Evolutionary conservation across 2,329 filamentous ascomycete species (phyloP).

Genomic region (Diplocarpon mali): DNA sequence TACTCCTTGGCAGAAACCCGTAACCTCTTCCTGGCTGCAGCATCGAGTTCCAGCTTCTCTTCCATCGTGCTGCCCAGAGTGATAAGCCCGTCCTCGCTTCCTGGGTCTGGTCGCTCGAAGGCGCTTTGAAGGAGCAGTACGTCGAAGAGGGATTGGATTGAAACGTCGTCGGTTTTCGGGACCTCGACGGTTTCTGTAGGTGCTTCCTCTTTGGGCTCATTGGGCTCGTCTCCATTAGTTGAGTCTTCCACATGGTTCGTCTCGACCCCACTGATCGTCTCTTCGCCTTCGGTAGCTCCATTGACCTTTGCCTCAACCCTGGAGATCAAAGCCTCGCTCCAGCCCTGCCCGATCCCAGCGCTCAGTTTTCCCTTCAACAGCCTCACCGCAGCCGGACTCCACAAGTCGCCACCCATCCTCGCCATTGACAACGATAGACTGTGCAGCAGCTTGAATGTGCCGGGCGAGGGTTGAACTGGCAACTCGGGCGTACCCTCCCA

Average conservation of each 20-base stretch:
- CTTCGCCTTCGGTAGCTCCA: not conserved
- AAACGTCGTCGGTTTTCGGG: slow-evolving; percentile 31
- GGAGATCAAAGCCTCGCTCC: slow-evolving; percentile 14
- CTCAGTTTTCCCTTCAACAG: slow-evolving; percentile 50
- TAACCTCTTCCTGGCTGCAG: slow-evolving; percentile 40
- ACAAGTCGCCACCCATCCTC: slow-evolving; percentile 63
- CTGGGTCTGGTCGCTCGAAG: slow-evolving; percentile 28
- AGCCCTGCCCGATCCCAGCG: slow-evolving; percentile 37
- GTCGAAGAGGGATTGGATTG: slow-evolving; percentile 53
- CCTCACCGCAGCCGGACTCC: slow-evolving; percentile 58
- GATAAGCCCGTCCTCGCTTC: slow-evolving; percentile 34
- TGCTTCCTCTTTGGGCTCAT: not conserved
- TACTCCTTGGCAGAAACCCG: slow-evolving; percentile 59
- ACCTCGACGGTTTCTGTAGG: not conserved
- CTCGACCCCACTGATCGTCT: not conserved
- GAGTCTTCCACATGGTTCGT: not conserved
- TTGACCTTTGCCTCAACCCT: slow-evolving; percentile 3
- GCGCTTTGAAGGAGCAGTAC: slow-evolving; percentile 38
- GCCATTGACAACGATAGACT: slow-evolving; percentile 57
- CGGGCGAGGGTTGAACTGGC: slow-evolving; percentile 68
- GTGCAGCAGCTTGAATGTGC: slow-evolving; percentile 60
- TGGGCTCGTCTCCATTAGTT: not conserved
- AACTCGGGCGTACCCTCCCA: slow-evolving; percentile 73
- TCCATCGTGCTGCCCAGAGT: slow-evolving; percentile 32
- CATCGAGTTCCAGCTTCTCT: slow-evolving; percentile 37